A percentile compares a stretch with the other conserved stretches of the same genome.
Evolutionary conservation across 176 grass and related monocot species (phyloP).

Genomic region (maize (Zea mays)): Zm-B73-REFERENCE-NAM-5.0 NC_050096.1:218212001-218212500

Average conservation of each 20-base stretch:
- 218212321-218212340: slow-evolving; percentile 26
- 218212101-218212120: background rate
- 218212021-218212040: no score
- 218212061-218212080: no score
- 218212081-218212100: slow-evolving; percentile 16
- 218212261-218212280: background rate
- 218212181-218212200: slow-evolving; percentile 13
- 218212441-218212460: no score
- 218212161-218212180: slow-evolving; percentile 42
- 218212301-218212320: background rate
- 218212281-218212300: background rate
- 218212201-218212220: slow-evolving; percentile 35
- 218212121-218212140: background rate
- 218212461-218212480: no score
- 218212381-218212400: background rate
- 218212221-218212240: background rate
- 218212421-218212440: no score
- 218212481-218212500: no score
- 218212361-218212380: slow-evolving; percentile 14
- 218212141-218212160: background rate
- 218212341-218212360: slow-evolving; percentile 10
- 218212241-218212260: slow-evolving; percentile 28
- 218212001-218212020: no score
- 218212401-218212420: slow-evolving; percentile 14
- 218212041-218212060: no score